Percentiles rank a stretch among this genome's conserved stretches.
Evolutionary conservation across 2,329 filamentous ascomycete genomes (phyloP).

Genomic region (Penicillium paneum): DNA sequence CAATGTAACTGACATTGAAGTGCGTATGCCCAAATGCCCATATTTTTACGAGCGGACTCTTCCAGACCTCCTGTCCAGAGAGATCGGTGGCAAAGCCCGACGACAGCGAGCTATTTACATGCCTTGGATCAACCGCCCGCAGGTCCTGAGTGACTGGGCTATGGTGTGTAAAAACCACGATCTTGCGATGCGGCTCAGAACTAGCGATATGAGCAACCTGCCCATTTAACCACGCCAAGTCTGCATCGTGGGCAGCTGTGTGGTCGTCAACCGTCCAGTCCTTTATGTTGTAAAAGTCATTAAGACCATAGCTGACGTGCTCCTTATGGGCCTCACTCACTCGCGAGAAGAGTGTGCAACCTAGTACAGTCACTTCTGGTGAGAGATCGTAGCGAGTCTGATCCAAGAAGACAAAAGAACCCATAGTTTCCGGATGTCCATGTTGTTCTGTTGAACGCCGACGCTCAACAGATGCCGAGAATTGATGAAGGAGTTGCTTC

Average conservation of each 20-base stretch:
- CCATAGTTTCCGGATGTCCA: constrained; percentile 8
- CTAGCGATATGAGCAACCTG: constrained; percentile 31
- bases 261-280: constrained; percentile 37
- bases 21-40: constrained; percentile 54
- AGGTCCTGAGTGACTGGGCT: constrained; percentile 31
- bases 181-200: constrained; percentile 33
- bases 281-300: constrained; percentile 52
- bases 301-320: constrained; percentile 45
- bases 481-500: constrained; percentile 21
- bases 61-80: constrained; percentile 39
- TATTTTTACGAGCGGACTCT: constrained; percentile 34
- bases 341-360: constrained; percentile 52
- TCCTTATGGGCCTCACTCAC: constrained; percentile 40
- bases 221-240: constrained; percentile 41
- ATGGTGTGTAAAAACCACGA: constrained; percentile 42
- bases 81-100: constrained; percentile 47
- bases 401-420: constrained; percentile 44
- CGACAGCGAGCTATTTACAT: constrained; percentile 31
- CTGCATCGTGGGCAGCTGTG: constrained; percentile 29
- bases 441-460: constrained; percentile 6
- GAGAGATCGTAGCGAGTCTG: constrained; percentile 40
- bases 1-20: constrained; percentile 43
- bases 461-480: constrained; percentile 22
- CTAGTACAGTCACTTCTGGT: constrained; percentile 40
- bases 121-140: constrained; percentile 30